A percentile compares a stretch with the other conserved stretches of the same genome.
phyloP scores from a whole-genome alignment of 768 basidiomycete genomes.

The Amanita rubescens region DNA sequence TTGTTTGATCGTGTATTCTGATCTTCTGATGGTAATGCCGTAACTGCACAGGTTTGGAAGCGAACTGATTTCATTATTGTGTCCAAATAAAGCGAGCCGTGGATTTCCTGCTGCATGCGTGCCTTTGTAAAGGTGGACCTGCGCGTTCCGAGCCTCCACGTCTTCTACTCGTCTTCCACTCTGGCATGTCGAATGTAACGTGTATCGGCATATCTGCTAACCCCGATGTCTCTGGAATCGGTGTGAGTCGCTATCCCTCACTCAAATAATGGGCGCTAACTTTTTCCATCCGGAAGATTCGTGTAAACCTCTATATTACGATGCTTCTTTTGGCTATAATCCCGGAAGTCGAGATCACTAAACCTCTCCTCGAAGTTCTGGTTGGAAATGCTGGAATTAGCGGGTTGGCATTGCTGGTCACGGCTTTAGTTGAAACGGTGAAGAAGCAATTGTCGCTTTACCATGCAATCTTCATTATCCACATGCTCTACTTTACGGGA shows the following conservation, averaged over 20 bases:
- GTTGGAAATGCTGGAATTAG: slow-evolving; percentile 9
- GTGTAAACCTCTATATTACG: slow-evolving; percentile 11
- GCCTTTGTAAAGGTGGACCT: background rate
- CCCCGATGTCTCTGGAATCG: slow-evolving; percentile 8
- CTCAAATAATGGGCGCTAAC: background rate
- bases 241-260: background rate
- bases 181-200: background rate
- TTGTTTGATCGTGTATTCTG: too few relatives aligned
- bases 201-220: background rate
- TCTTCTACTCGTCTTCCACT: background rate
- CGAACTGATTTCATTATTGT: too few relatives aligned
- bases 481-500: slow-evolving; percentile 11
- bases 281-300: slow-evolving; percentile 3
- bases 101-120: background rate
- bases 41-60: too few relatives aligned
- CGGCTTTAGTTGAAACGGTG: slow-evolving; percentile 10
- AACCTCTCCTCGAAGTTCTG: slow-evolving; percentile 8
- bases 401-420: slow-evolving; percentile 10
- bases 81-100: background rate
- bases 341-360: slow-evolving; percentile 5
- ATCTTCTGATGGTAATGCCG: too few relatives aligned
- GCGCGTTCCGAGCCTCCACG: background rate
- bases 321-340: slow-evolving; percentile 9
- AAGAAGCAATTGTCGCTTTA: slow-evolving; percentile 10
- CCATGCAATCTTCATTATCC: slow-evolving; percentile 13